A percentile compares a stretch with the other conserved stretches of the same genome.
phyloP scores from a whole-genome alignment of 148 eudicot genomes.

The Linanthus parryae region DNA sequence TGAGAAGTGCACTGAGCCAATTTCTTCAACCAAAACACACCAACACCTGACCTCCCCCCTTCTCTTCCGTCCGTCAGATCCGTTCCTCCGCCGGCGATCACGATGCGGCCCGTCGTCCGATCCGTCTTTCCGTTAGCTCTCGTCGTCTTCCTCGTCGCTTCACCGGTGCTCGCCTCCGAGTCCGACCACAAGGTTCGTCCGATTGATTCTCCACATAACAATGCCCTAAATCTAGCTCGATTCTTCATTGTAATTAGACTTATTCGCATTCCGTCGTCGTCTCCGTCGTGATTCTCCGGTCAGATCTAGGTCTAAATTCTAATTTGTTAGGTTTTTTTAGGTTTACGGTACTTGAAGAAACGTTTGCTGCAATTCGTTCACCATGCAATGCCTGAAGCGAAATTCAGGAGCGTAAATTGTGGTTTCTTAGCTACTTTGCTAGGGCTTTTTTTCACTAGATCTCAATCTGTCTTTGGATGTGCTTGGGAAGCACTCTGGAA shows the following conservation, averaged over 20 bases:
- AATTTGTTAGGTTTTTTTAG: not conserved
- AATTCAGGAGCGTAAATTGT: not conserved
- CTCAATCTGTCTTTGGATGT: no score
- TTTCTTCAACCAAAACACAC: no score
- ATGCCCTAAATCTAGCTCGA: slow-evolving; percentile 5
- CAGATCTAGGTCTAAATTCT: slow-evolving; percentile 5
- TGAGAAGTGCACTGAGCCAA: no score
- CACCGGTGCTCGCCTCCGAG: slow-evolving; percentile 47
- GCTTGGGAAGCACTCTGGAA: no score
- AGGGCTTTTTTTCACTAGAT: no score
- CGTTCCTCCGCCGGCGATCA: slow-evolving; percentile 16
- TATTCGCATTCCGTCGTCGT: slow-evolving; percentile 3
- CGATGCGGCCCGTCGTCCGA: slow-evolving; percentile 41
- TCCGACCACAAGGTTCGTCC: slow-evolving; percentile 58
- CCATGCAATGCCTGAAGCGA: not conserved
- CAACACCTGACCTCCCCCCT: no score
- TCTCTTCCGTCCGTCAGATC: slow-evolving; percentile 22
- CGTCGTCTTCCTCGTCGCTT: slow-evolving; percentile 19
- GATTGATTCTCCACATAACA: not conserved
- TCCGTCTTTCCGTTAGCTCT: slow-evolving; percentile 25
- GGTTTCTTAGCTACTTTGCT: no score
- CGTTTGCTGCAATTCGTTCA: not conserved
- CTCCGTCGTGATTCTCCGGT: not conserved
- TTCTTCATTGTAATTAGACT: not conserved
- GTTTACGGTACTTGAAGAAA: not conserved